Evolutionary conservation across 768 basidiomycete genomes (phyloP), one percentile per base, ranked within the genome.

Genomic region (Austroboletus festivus): DNA sequence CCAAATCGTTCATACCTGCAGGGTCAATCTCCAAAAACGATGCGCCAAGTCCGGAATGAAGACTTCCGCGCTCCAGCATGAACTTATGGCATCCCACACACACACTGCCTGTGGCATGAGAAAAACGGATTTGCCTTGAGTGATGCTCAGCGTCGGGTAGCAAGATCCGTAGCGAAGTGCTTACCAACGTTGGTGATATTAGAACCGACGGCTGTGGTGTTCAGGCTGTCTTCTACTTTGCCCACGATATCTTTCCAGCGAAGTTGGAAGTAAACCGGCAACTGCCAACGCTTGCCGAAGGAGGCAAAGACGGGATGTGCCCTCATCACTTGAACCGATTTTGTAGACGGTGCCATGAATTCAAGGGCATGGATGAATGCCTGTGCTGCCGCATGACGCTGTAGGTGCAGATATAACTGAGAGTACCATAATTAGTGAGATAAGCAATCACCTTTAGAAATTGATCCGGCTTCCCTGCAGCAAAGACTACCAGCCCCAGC

Each of bases 221-320:
- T 61, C 13, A 98, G 68, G 2, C 71, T 68, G 12, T 85, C 83
- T 69, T 99, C 96, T 15, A 96, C 69, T 42, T 73, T 75, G 1
- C 77, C 70, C 0, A 93, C 82, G 44, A 95, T 89, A 61, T 96
- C 95, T 68, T 96, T 96, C 92, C 94, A 95, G 38, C 95, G 80
- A 51, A 99, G 73, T 61, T 99, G 96, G 65, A 95, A 98, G 64
- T 98, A 98, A 9, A 98, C 88, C 1, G 92, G 89, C 3, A 99
- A 77, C 63, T 98, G 96, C 94, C 96, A 99, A 30, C 93, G 79
- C 51, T 80, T 77, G 61, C 87, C 81, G 61, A 98, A 96, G 1
- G 82, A 68, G 20, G 60, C 54, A 63, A 85, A 95, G 4, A 83
- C 73, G 0, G 83, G 79, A 63, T 92, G 88, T 4, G 72, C 61